Evolutionary conservation across 805 yeast species (phyloP).

Genomic region (Clavispora vitiphila): DNA sequence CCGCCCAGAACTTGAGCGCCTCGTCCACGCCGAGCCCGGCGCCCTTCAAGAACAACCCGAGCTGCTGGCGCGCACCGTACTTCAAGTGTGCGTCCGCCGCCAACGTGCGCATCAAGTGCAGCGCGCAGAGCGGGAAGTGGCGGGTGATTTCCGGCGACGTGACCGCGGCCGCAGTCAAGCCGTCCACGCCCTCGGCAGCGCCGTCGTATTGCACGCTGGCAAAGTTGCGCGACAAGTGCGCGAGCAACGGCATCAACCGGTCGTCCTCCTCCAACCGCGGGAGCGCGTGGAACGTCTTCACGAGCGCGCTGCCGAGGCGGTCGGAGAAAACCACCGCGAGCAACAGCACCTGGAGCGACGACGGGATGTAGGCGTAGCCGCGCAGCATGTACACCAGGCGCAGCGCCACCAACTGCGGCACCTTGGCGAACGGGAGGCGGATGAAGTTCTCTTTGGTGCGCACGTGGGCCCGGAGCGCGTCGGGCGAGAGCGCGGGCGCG

Average conservation of each 20-base stretch:
- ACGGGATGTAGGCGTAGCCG: constrained; percentile 85
- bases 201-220: constrained; percentile 49
- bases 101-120: constrained; percentile 59
- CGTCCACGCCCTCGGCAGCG: constrained; percentile 29
- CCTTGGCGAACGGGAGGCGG: constrained; percentile 84
- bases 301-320: constrained; percentile 46
- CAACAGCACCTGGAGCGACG: constrained; percentile 68
- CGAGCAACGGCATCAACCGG: constrained; percentile 76
- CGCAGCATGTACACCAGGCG: constrained; percentile 60
- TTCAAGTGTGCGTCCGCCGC: constrained; percentile 64
- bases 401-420: constrained; percentile 68
- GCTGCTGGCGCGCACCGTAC: constrained; percentile 80
- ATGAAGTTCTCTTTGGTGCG: constrained; percentile 58
- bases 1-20: constrained; percentile 79
- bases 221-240: constrained; percentile 60
- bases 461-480: constrained; percentile 48
- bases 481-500: constrained; percentile 37
- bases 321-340: constrained; percentile 64
- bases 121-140: constrained; percentile 82
- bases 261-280: constrained; percentile 91
- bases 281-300: constrained; percentile 66
- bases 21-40: constrained; percentile 86
- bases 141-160: constrained; percentile 47
- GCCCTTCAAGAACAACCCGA: constrained; percentile 80
- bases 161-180: constrained; percentile 58